Percentiles rank a stretch among this genome's conserved stretches.
phyloP scores from a whole-genome alignment of 2,329 filamentous ascomycete species.

The Ceratocystis papillata region DNA sequence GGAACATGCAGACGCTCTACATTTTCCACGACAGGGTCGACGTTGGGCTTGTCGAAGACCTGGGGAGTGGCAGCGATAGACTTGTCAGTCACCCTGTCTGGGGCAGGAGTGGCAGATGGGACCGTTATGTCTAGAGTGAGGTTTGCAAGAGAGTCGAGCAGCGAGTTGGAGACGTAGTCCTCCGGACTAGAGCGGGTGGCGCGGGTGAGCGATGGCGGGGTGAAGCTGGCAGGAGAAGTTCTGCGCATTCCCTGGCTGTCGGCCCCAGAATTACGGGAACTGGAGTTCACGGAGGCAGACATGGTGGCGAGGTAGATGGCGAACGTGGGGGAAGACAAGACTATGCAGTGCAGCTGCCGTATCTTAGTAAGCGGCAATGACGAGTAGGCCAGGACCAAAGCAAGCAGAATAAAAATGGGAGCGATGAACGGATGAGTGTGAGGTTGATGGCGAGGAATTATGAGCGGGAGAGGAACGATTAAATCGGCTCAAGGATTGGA shows the following conservation, averaged over 20 bases:
- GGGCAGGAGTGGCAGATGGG: conserved; percentile 24
- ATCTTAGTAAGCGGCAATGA: background rate
- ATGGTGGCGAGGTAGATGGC: background rate
- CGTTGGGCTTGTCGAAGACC: conserved; percentile 21
- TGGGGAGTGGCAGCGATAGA: background rate
- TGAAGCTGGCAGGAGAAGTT: conserved; percentile 31
- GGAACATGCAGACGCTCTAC: conserved; percentile 40
- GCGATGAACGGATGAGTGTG: background rate
- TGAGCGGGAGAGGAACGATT: background rate
- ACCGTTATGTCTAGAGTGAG: conserved; percentile 6
- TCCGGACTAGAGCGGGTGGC: conserved; percentile 61
- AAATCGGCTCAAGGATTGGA: background rate
- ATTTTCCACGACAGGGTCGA: conserved; percentile 31
- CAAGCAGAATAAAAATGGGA: background rate
- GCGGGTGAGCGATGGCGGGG: conserved; percentile 46
- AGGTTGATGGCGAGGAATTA: background rate
- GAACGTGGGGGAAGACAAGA: background rate
- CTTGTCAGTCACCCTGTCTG: conserved; percentile 25
- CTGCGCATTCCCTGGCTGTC: background rate
- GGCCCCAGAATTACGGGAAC: background rate
- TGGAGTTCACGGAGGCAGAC: background rate
- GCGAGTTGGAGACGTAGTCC: conserved; percentile 58
- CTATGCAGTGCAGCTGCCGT: background rate
- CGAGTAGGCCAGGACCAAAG: background rate
- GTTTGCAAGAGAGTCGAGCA: conserved; percentile 48